Percentiles rank a stretch among this genome's conserved stretches.
Evolutionary conservation across 805 yeast species (phyloP).

Genomic region (Debaryomyces maramus): DNA sequence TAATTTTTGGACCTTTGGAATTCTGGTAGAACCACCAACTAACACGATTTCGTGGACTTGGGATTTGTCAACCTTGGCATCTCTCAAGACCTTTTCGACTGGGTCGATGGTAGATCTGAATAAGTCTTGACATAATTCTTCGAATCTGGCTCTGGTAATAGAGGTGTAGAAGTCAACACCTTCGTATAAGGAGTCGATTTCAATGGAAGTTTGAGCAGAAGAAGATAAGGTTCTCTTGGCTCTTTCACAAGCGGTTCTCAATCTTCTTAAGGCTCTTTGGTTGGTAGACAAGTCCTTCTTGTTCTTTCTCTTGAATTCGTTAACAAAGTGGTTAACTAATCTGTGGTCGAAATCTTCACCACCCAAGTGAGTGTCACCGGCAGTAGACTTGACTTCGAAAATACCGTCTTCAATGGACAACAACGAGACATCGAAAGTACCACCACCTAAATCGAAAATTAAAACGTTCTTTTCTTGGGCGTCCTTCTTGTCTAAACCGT

Average conservation of each 20-base stretch:
- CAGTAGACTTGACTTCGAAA: constrained; percentile 50
- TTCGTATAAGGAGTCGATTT: constrained; percentile 91
- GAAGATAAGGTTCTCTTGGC: constrained; percentile 98
- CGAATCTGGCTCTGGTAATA: constrained; percentile 95
- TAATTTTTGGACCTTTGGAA: constrained; percentile 94
- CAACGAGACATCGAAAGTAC: constrained; percentile 49
- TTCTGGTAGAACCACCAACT: constrained; percentile 98
- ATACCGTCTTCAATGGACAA: constrained; percentile 50
- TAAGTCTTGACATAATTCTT: constrained; percentile 90
- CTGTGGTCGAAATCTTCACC: constrained; percentile 99
- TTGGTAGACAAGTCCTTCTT: constrained; percentile 89
- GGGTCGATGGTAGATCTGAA: constrained; percentile 94
- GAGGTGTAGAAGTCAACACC: constrained; percentile 97
- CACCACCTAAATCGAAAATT: constrained; percentile 52
- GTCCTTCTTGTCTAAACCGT: constrained; percentile 46
- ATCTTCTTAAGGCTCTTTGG: constrained; percentile 98
- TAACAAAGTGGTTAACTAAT: constrained; percentile 88
- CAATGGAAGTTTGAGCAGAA: constrained; percentile 87
- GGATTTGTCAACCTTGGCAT: constrained; percentile 87
- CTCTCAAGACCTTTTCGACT: constrained; percentile 91
- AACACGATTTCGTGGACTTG: constrained; percentile 88
- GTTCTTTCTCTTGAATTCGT: constrained; percentile 97
- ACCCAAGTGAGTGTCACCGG: constrained; percentile 62
- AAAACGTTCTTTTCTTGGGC: constrained; percentile 67
- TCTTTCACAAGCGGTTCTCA: constrained; percentile 98